Conservation (phyloP, 768 basidiomycete species). For the Leccinum barrowsii region DNA sequence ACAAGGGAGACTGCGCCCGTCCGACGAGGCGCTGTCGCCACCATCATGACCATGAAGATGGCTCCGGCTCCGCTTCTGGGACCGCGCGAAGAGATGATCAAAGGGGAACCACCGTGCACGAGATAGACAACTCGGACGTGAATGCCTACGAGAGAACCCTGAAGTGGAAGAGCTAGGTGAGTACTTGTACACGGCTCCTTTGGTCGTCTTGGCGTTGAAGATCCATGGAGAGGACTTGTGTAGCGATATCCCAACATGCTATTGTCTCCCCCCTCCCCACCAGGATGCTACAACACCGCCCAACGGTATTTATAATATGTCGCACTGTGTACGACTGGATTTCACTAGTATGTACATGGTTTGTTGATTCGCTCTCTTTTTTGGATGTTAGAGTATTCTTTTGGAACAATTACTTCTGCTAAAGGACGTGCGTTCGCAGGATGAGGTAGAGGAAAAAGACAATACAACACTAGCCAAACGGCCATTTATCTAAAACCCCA, state of each 20-base stretch:
- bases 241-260: neutral
- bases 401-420: neutral
- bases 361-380: neutral
- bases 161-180: slow-evolving; percentile 21
- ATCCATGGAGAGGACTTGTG: neutral
- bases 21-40: slow-evolving; percentile 4
- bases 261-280: neutral
- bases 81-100: slow-evolving; percentile 6
- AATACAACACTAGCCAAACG: neutral
- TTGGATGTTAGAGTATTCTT: neutral
- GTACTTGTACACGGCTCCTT: neutral
- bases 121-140: slow-evolving; percentile 24
- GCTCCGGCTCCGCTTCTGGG: neutral
- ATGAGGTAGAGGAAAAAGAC: neutral
- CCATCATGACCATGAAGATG: neutral
- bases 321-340: neutral
- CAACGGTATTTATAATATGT: neutral
- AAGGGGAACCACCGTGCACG: slow-evolving; percentile 14
- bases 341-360: neutral
- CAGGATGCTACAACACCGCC: neutral
- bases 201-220: neutral
- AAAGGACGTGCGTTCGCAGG: neutral
- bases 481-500: neutral
- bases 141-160: slow-evolving; percentile 52
- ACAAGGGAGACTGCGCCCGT: slow-evolving; percentile 11